A percentile compares a stretch with the other conserved stretches of the same genome.
These are phyloP conservation scores for Artemisia argyi DNA, from an alignment of 129 eudicot species.

Conservation along the genomic window DNA sequence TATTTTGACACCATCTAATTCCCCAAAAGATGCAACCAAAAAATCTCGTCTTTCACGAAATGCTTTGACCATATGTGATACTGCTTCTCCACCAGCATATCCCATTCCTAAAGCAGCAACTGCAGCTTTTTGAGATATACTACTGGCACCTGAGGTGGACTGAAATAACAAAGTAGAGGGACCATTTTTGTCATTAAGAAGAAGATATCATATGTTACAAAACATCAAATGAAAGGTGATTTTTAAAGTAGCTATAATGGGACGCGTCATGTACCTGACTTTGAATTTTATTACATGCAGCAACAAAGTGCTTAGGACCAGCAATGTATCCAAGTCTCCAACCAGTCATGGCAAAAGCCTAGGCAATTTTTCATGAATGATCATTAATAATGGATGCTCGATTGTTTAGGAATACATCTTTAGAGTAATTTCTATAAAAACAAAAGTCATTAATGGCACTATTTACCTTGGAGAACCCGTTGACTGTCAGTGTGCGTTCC, in stretches of 20 bases:
- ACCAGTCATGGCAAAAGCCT: conserved; percentile 99
- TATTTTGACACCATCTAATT: conserved; percentile 79
- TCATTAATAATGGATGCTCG: neutral
- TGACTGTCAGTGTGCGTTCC: conserved; percentile 94
- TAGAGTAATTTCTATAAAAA: conserved; percentile 2
- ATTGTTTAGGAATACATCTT: neutral
- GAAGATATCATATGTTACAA: neutral
- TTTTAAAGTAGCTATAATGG: neutral
- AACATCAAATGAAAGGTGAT: conserved; percentile 1
- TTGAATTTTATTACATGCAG: conserved; percentile 89
- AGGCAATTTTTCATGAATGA: conserved; percentile 13
- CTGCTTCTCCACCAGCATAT: conserved; percentile 94
- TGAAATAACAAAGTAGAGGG: conserved; percentile 26
- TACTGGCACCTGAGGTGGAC: conserved; percentile 97
- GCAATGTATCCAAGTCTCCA: conserved; percentile 99
- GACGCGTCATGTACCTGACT: conserved; percentile 62
- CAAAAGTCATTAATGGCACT: conserved; percentile 7
- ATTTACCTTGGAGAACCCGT: conserved; percentile 91
- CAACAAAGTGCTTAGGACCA: conserved; percentile 89
- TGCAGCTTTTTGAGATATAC: conserved; percentile 89
- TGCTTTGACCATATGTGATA: conserved; percentile 87
- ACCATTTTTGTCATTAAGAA: neutral
- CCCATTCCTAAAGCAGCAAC: conserved; percentile 98
- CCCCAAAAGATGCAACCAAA: conserved; percentile 71
- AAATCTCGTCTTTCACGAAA: conserved; percentile 80